These are phyloP conservation scores for Alternaria sp. DNA, from an alignment of 2,329 filamentous ascomycete species.

Conservation along the genomic window DNA sequence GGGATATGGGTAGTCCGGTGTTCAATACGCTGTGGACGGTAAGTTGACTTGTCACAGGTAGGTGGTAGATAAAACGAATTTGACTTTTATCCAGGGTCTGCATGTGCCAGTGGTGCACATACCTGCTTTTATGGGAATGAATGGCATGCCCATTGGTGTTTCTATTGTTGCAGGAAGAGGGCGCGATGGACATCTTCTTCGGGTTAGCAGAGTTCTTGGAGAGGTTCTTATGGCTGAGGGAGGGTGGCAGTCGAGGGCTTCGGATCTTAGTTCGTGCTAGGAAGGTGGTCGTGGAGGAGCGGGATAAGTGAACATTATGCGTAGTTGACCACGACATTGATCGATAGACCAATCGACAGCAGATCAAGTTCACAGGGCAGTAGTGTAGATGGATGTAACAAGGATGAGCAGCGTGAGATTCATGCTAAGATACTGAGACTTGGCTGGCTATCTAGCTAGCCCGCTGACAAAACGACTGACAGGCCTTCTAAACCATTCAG, in stretches of 20 bases:
- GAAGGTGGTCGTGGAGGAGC: fast-evolving
- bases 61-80: not conserved
- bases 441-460: not conserved
- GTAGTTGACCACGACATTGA: not conserved
- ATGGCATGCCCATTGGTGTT: not conserved
- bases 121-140: not conserved
- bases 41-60: not conserved
- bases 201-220: not conserved
- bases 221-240: not conserved
- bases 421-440: no score
- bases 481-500: not conserved
- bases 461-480: not conserved
- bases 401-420: not conserved
- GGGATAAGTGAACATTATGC: fast-evolving
- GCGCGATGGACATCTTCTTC: not conserved
- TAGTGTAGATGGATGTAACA: not conserved
- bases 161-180: not conserved
- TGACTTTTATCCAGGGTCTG: not conserved
- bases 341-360: not conserved
- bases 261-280: not conserved
- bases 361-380: not conserved
- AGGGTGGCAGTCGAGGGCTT: not conserved
- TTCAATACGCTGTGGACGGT: not conserved
- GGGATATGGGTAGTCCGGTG: not conserved
- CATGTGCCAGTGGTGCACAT: not conserved